Evolutionary conservation across 169 alveolate species (phyloP).

Genomic region (Plasmodium chabaudi): DNA sequence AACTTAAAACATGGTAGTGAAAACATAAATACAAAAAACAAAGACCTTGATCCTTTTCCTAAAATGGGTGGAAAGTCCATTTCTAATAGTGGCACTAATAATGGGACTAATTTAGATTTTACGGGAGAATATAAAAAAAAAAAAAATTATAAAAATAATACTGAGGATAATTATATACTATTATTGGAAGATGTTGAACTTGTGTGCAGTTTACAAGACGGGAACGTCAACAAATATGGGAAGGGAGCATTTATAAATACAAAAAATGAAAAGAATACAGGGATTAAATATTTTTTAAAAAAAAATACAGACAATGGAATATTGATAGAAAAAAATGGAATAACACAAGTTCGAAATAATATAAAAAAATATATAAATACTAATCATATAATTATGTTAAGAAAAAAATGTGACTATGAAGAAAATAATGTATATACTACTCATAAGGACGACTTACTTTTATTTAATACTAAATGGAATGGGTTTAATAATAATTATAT

Average conservation of each 20-base stretch:
- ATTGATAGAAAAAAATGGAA: constrained; percentile 22
- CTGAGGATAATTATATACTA: constrained; percentile 43
- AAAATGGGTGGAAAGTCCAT: too few species aligned
- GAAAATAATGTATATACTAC: neutral
- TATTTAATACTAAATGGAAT: constrained; percentile 44
- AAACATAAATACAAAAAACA: too few species aligned
- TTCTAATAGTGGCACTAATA: too few species aligned
- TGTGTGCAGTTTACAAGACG: constrained; percentile 13
- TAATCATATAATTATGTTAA: constrained; percentile 34
- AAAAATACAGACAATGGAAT: neutral
- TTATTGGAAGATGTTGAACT: constrained; percentile 14
- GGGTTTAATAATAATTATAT: constrained; percentile 12
- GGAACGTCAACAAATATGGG: neutral
- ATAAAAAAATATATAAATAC: constrained; percentile 17
- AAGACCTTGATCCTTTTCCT: too few species aligned
- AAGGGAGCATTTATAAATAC: neutral
- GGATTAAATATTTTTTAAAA: constrained; percentile 17
- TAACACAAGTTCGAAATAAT: neutral
- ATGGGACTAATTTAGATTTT: neutral
- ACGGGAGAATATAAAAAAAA: neutral
- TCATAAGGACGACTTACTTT: neutral
- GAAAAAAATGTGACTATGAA: neutral
- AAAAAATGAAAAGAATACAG: neutral
- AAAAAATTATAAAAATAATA: neutral
- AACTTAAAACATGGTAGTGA: too few species aligned